These are phyloP conservation scores for Meira nashicola DNA, from an alignment of 1,284 basidiomycete genomes.

Conservation along the genomic window DNA sequence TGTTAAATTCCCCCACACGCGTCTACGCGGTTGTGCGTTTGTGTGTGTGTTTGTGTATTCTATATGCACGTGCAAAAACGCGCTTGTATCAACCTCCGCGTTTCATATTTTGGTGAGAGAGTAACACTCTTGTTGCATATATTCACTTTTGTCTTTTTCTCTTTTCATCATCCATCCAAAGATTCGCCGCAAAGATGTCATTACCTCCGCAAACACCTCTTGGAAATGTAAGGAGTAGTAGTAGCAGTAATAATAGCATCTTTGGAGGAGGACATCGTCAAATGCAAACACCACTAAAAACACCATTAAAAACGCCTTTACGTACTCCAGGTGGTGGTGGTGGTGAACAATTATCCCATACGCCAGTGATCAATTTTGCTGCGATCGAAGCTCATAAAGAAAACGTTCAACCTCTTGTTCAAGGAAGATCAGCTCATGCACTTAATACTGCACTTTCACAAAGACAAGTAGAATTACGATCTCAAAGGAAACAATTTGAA, in stretches of 20 bases:
- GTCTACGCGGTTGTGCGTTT: too few species aligned
- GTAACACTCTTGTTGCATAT: neutral
- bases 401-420: constrained; percentile 60
- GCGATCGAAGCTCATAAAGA: constrained; percentile 61
- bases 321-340: constrained; percentile 42
- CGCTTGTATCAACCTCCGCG: neutral
- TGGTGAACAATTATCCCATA: constrained; percentile 49
- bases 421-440: constrained; percentile 60
- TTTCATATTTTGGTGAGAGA: neutral
- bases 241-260: neutral
- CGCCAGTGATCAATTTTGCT: constrained; percentile 49
- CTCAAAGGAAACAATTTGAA: constrained; percentile 32
- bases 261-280: neutral
- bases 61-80: neutral
- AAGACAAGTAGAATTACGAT: constrained; percentile 25
- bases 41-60: too few species aligned
- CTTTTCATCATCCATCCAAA: neutral
- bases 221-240: neutral
- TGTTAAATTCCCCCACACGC: too few species aligned
- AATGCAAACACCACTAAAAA: neutral
- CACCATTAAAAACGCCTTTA: neutral
- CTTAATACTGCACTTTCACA: constrained; percentile 53
- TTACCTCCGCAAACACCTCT: neutral
- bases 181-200: neutral
- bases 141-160: neutral